Conservation (phyloP, 805 yeast genomes). For the Debaryomyces tyrocola region DNA sequence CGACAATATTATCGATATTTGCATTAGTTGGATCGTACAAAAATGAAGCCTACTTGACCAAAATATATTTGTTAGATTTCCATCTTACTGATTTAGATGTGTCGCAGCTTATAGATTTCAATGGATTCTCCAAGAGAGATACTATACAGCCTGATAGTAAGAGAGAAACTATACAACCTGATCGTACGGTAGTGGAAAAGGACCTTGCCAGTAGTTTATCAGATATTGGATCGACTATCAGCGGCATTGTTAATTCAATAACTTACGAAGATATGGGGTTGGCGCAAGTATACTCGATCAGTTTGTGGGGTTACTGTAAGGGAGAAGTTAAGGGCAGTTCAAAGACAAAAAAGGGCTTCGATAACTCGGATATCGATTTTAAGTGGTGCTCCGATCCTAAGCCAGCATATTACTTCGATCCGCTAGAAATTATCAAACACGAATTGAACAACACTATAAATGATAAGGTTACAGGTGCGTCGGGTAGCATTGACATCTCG, state of each 20-base stretch:
- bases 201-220: background rate
- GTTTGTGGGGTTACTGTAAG: conserved; percentile 46
- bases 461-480: conserved; percentile 21
- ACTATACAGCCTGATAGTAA: background rate
- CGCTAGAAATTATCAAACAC: conserved; percentile 35
- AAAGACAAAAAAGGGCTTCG: conserved; percentile 16
- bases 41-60: conserved; percentile 31
- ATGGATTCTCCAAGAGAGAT: conserved; percentile 11
- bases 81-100: conserved; percentile 35
- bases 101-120: conserved; percentile 23
- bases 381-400: conserved; percentile 55
- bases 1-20: conserved; percentile 31
- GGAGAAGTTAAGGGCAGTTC: conserved; percentile 20
- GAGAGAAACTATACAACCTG: background rate
- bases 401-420: conserved; percentile 58
- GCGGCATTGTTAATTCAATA: conserved; percentile 17
- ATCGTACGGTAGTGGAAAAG: background rate
- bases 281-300: conserved; percentile 38
- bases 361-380: conserved; percentile 33
- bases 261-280: conserved; percentile 35
- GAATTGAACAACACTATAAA: conserved; percentile 31
- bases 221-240: conserved; percentile 14
- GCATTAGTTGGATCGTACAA: conserved; percentile 41
- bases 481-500: conserved; percentile 14
- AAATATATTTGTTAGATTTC: conserved; percentile 35